phyloP scores from a whole-genome alignment of 305 asterid species.

The Solanum hybrid region DNA sequence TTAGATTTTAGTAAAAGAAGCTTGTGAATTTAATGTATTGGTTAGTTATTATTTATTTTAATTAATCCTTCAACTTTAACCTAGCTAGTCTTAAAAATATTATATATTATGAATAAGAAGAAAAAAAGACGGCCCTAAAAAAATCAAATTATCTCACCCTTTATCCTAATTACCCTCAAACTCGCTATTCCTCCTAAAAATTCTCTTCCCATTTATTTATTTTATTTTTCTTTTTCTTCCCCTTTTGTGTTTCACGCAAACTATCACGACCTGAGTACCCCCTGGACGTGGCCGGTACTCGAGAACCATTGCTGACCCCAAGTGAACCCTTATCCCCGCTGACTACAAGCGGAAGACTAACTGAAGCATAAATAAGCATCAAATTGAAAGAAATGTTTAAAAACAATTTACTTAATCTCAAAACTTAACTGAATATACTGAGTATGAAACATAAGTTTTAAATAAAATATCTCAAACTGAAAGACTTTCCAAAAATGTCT shows the following conservation, averaged over 20 bases:
- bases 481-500: neutral
- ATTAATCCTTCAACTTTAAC: neutral
- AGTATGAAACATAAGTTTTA: neutral
- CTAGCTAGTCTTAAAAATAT: neutral
- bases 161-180: neutral
- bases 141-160: neutral
- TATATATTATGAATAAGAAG: neutral
- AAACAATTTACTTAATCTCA: neutral
- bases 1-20: no score
- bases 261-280: neutral
- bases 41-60: neutral
- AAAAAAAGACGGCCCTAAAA: neutral
- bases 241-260: neutral
- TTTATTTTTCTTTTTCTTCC: neutral
- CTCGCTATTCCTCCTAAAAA: neutral
- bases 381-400: neutral
- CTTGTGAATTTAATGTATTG: neutral
- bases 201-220: neutral
- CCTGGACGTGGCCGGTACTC: neutral
- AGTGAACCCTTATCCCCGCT: neutral
- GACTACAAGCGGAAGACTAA: neutral
- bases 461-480: no score
- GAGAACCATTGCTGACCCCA: neutral
- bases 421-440: no score
- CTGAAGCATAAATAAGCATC: neutral